Evolutionary conservation across 306 rosid species (phyloP), one percentile per base, ranked within the genome.

Genomic region (Pterocarpus macrocarpus): DNA sequence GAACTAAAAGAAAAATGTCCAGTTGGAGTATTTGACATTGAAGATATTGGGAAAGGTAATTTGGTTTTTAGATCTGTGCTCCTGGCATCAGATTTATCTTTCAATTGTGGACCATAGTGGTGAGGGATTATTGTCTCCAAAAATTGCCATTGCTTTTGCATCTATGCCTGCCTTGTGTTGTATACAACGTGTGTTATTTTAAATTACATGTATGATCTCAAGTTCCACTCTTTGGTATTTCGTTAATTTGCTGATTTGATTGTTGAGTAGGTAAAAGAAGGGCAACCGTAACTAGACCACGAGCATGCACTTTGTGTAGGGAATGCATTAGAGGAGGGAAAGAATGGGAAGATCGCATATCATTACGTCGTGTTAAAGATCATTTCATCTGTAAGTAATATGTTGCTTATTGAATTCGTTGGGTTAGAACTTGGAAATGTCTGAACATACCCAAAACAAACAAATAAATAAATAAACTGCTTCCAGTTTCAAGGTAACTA

Each of bases 311-410:
- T 78, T 83, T 93, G 39, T 95, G 98, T 82, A 90, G 99, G 87
- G 99, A 95, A 83, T 95, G 99, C 86, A 90, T 95, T 72, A 89
- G 98, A 90, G 99, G 87, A 12, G 98, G 91, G n/a, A 77, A 90
- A 71, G 91, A 85, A 72, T 91, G 99, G 99, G 96, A 91, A 83
- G 90, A 95, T 44, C 91, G 90, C 0, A 87, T 95, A 47, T 75
- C 98, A 41, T 39, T 95, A 55, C 94, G 88, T 4, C 99, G 99
- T 15, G 94, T 89, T 38, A 95, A 95, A 79, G 86, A 90, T 86
- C 99, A 95, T 87, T 95, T 91, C 90, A 93, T 95, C 36, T 93
- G 98, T 95, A 90, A 93, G 98, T 95, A 47, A 52, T 80, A 45
- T 75, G 45, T 64, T 22, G 53, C 32, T 11, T 17, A 43, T 22